phyloP scores from a whole-genome alignment of 169 alveolate species.

The Plasmodium adleri region DNA sequence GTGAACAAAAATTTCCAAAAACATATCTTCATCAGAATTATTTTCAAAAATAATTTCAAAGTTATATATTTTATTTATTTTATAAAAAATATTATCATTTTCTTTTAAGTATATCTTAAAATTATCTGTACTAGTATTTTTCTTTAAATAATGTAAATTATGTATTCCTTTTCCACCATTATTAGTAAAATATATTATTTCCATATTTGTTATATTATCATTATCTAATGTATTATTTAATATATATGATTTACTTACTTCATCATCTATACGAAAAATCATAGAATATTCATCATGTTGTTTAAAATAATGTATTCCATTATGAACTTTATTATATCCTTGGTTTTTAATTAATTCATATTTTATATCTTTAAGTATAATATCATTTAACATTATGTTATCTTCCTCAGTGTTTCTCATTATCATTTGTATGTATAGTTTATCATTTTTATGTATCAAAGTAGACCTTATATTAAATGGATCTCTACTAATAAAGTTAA shows the following conservation, averaged over 20 bases:
- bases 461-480: slow-evolving; percentile 33
- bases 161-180: slow-evolving; percentile 61
- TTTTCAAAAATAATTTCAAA: slow-evolving; percentile 73
- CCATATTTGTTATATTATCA: slow-evolving; percentile 67
- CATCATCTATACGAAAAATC: slow-evolving; percentile 62
- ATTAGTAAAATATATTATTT: slow-evolving; percentile 50
- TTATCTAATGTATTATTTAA: slow-evolving; percentile 17
- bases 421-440: slow-evolving; percentile 25
- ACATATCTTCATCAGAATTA: slow-evolving; percentile 41
- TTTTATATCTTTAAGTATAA: slow-evolving; percentile 29
- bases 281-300: slow-evolving; percentile 71
- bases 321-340: slow-evolving; percentile 21
- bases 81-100: slow-evolving; percentile 25
- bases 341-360: slow-evolving; percentile 51
- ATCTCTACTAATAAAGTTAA: slow-evolving; percentile 43
- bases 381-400: slow-evolving; percentile 44
- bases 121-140: slow-evolving; percentile 41
- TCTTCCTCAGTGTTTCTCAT: slow-evolving; percentile 54
- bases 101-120: slow-evolving; percentile 43
- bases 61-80: slow-evolving; percentile 47
- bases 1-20: slow-evolving; percentile 52
- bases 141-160: slow-evolving; percentile 60
- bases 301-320: slow-evolving; percentile 55
- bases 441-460: slow-evolving; percentile 52
- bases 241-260: slow-evolving; percentile 54